Evolutionary conservation across 257 asterid species (phyloP), one percentile per base, ranked within the genome.

Genomic region (Capsicum chinense): DNA sequence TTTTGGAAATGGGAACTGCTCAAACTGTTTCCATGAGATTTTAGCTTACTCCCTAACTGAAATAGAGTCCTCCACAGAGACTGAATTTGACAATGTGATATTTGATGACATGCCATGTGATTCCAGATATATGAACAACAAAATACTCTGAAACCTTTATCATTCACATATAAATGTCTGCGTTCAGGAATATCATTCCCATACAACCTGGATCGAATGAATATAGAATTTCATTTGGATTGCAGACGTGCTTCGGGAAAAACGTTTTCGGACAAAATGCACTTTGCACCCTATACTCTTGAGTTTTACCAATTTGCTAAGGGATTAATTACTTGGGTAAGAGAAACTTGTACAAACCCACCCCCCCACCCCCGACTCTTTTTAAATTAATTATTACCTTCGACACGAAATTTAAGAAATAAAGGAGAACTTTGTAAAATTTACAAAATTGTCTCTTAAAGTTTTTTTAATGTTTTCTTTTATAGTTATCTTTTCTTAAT

Each of bases 81-180:
- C 82, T 87, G 92, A 68, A 89, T 80, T 86, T 82, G 91, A 80
- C 56, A 90, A 82, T 74, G 84, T 54, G 92, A 86, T 70, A 89
- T 48, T 50, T 86, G 92, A 87, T 76, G 88, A 90, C 91, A 90
- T 63, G 97, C 97, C 98, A 93, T 92, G 81, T 79, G 26, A 63
- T 63, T 26, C 3, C 42, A 63, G 17, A 69, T 42, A 9, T 35
- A 14, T 14, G 21, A 15, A 66, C 6, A 21, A 67, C 19, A 35
- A 66, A 35, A 35, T 3, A 67, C 74, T 35, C 50, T 67, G 74
- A 66, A 66, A 33, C 19, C 73, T 13, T 66, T 16, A 66, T 66
- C 73, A 66, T 33, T 66, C 48, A 33, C 6, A 33, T 64, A 64
- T 64, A 39, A 26, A 26, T 26, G 7, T 56, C 17, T 56, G 17